Conservation (phyloP, 441 rosid genomes). For the Erodium texanum region DNA sequence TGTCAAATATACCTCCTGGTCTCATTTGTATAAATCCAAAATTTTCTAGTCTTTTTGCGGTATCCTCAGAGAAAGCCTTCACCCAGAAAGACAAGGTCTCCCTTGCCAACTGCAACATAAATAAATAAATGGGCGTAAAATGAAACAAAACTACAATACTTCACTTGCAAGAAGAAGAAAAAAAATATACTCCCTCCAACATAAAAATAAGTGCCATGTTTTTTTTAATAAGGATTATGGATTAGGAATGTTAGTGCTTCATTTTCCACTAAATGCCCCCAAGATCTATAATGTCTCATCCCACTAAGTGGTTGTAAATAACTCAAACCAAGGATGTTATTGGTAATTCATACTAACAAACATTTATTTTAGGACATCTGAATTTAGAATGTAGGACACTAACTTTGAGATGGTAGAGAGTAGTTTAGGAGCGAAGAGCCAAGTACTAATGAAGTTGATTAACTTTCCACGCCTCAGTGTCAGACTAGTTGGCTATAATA, state of each 20-base stretch:
- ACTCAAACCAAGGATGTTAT: no score
- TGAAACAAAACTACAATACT: not conserved
- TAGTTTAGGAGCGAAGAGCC: not conserved
- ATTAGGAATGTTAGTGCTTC: no score
- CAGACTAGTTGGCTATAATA: no score
- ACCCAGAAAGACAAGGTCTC: slow-evolving; percentile 98
- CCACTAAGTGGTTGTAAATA: no score
- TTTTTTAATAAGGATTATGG: no score
- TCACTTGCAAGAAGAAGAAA: not conserved
- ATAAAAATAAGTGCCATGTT: no score
- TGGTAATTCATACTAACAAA: no score
- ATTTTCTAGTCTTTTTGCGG: slow-evolving; percentile 95
- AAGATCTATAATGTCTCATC: no score
- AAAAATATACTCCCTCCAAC: not conserved
- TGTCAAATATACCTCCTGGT: slow-evolving; percentile 75
- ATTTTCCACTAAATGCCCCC: no score
- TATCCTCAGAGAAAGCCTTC: slow-evolving; percentile 96
- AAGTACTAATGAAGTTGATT: not conserved
- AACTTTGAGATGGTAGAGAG: no score
- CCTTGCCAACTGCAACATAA: slow-evolving; percentile 68
- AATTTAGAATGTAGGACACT: no score
- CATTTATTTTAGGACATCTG: no score
- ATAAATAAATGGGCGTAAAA: slow-evolving; percentile 10
- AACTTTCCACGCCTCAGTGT: not conserved
- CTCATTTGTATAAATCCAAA: slow-evolving; percentile 91